These are phyloP conservation scores for Fomitopsis serialis DNA, from an alignment of 768 basidiomycete species.

Conservation along the genomic window DNA sequence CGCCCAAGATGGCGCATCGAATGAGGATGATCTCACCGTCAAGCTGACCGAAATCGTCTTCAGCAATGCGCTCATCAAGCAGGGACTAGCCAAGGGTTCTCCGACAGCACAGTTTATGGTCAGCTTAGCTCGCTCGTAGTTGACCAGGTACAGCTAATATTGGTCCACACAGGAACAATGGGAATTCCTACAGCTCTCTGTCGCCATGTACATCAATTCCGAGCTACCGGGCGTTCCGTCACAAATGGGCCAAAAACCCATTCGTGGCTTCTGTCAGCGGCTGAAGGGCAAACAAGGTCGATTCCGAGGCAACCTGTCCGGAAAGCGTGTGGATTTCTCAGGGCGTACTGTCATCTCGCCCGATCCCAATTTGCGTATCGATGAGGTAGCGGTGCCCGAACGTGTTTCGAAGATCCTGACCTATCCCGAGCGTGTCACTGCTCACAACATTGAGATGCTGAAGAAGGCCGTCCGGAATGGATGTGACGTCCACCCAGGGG, in stretches of 20 bases:
- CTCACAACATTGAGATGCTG: conserved; percentile 79
- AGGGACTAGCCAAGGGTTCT: conserved; percentile 82
- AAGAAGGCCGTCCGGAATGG: conserved; percentile 82
- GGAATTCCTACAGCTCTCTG: conserved; percentile 92
- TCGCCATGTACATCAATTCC: conserved; percentile 98
- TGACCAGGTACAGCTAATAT: not conserved
- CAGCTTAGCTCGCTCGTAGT: conserved; percentile 9
- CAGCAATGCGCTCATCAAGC: conserved; percentile 88
- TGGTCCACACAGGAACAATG: conserved; percentile 77
- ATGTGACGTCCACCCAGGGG: conserved; percentile 87
- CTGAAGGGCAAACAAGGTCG: conserved; percentile 99
- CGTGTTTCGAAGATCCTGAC: conserved; percentile 93
- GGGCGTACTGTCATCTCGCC: conserved; percentile 98
- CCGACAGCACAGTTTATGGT: conserved; percentile 91
- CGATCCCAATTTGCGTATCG: conserved; percentile 97
- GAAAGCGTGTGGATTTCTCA: conserved; percentile 98
- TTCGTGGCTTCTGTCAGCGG: conserved; percentile 95
- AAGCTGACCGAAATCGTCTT: conserved; percentile 97
- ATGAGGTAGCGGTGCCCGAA: conserved; percentile 97
- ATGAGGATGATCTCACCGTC: conserved; percentile 96
- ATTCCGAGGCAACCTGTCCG: conserved; percentile 95
- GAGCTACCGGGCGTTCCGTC: conserved; percentile 91
- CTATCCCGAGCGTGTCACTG: conserved; percentile 92
- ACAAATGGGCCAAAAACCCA: conserved; percentile 86
- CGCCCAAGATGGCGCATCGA: conserved; percentile 95